These are phyloP conservation scores for Fusarium tricinctum DNA, from an alignment of 2,329 filamentous ascomycete species.

Conservation along the genomic window DNA sequence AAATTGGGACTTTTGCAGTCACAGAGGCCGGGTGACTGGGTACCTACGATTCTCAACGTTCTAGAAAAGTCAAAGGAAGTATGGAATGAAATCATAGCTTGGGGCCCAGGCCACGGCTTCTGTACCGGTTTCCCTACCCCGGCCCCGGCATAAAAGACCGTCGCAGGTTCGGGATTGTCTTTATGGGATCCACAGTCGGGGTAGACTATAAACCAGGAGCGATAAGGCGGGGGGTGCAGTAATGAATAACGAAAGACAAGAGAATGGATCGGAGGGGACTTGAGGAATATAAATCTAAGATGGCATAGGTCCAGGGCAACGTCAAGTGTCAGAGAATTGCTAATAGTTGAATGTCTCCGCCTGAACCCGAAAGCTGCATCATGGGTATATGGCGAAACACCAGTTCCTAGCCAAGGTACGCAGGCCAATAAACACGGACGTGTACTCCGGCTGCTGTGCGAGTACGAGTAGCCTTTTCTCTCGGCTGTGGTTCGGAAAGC, in stretches of 20 bases:
- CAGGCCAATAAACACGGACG: slow-evolving; percentile 32
- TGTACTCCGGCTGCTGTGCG: slow-evolving; percentile 41
- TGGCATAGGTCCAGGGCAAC: neutral
- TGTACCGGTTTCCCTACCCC: slow-evolving; percentile 37
- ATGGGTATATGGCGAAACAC: slow-evolving; percentile 36
- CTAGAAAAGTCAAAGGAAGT: slow-evolving; percentile 19
- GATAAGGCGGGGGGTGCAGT: slow-evolving; percentile 29
- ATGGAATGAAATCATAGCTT: slow-evolving; percentile 37
- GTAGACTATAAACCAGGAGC: slow-evolving; percentile 16
- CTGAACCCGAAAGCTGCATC: slow-evolving; percentile 23
- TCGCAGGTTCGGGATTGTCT: slow-evolving; percentile 39
- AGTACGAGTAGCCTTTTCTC: slow-evolving; percentile 40
- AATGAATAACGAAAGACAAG: slow-evolving; percentile 41
- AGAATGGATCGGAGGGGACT: slow-evolving; percentile 41
- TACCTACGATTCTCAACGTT: slow-evolving; percentile 16
- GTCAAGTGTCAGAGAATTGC: slow-evolving; percentile 22
- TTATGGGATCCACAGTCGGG: slow-evolving; percentile 41
- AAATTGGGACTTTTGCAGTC: slow-evolving; percentile 11
- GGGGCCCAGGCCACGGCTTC: slow-evolving; percentile 28
- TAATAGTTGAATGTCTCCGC: slow-evolving; percentile 18
- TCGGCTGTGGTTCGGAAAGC: slow-evolving; percentile 43
- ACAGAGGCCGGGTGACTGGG: slow-evolving; percentile 13
- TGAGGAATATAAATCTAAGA: slow-evolving; percentile 25
- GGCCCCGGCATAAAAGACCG: slow-evolving; percentile 40
- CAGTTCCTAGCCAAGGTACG: slow-evolving; percentile 13